These are phyloP conservation scores for Xylaria venustula DNA, from an alignment of 495 filamentous ascomycete species.

Conservation along the genomic window DNA sequence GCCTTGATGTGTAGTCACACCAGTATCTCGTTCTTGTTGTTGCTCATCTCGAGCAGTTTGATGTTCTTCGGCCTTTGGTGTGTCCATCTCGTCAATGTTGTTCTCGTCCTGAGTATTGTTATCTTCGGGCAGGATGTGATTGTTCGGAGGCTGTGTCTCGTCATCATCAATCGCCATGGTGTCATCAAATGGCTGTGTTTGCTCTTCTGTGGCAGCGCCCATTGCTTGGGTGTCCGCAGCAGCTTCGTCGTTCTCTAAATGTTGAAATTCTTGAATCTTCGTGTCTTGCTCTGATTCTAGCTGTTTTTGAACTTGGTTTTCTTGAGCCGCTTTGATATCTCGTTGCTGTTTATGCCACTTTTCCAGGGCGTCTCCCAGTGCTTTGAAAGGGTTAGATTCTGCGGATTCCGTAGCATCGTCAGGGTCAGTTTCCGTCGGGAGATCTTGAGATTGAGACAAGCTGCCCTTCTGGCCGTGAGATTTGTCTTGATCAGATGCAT, in stretches of 20 bases:
- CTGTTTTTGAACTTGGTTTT: conserved; percentile 59
- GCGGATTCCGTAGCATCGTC: conserved; percentile 44
- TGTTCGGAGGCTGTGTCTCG: conserved; percentile 49
- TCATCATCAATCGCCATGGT: conserved; percentile 76
- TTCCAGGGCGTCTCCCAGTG: conserved; percentile 90
- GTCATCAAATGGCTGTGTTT: conserved; percentile 77
- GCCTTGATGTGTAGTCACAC: conserved; percentile 50
- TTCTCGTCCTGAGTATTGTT: conserved; percentile 48
- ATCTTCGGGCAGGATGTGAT: conserved; percentile 42
- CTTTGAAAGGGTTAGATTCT: conserved; percentile 73
- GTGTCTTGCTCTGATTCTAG: conserved; percentile 46
- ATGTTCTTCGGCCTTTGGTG: conserved; percentile 30
- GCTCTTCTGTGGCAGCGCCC: conserved; percentile 82
- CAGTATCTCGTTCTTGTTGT: conserved; percentile 39
- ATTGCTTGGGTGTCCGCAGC: conserved; percentile 85
- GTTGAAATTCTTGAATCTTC: conserved; percentile 78
- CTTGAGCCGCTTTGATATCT: conserved; percentile 69
- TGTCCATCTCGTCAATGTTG: conserved; percentile 46
- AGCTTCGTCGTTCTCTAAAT: conserved; percentile 79
- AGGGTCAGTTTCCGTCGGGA: conserved; percentile 45
- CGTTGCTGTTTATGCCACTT: conserved; percentile 83
- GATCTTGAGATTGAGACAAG: conserved; percentile 51
- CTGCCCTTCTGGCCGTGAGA: conserved; percentile 50
- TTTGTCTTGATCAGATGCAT: conserved; percentile 49
- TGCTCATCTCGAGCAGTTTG: conserved; percentile 43